Conservation (phyloP, 108 stramenopile genomes). For the Nannochloropsis oceanica region DNA sequence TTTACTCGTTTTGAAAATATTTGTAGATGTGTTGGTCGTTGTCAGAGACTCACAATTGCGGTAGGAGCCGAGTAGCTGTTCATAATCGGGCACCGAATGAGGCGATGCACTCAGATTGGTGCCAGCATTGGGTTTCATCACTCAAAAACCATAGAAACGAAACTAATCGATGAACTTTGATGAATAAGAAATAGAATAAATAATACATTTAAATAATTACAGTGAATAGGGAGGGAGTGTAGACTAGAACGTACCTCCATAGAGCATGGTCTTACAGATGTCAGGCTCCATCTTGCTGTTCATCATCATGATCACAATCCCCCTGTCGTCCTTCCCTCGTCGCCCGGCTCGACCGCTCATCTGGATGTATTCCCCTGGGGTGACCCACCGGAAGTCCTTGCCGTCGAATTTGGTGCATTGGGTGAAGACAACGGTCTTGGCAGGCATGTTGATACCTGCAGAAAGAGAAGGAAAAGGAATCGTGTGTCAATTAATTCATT, state of each 20-base stretch:
- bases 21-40: too few species aligned
- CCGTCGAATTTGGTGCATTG: conserved; percentile 95
- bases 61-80: too few species aligned
- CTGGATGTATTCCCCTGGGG: conserved; percentile 85
- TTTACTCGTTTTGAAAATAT: neutral
- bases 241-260: neutral
- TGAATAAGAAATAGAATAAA: too few species aligned
- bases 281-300: conserved; percentile 97
- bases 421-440: conserved; percentile 98
- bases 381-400: conserved; percentile 39
- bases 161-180: too few species aligned
- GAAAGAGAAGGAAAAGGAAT: neutral
- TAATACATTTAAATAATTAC: too few species aligned
- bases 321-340: conserved; percentile 93
- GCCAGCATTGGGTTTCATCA: too few species aligned
- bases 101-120: too few species aligned
- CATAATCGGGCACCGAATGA: too few species aligned
- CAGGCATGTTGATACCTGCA: conserved; percentile 96
- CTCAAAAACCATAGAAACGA: too few species aligned
- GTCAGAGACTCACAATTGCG: too few species aligned
- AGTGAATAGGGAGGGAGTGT: neutral
- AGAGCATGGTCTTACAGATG: conserved; percentile 15
- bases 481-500: too few species aligned
- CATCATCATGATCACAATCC: conserved; percentile 98
- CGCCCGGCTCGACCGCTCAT: conserved; percentile 96